These are phyloP conservation scores for Fraxinus nigra DNA, from an alignment of 305 asterid species.

Conservation along the genomic window DNA sequence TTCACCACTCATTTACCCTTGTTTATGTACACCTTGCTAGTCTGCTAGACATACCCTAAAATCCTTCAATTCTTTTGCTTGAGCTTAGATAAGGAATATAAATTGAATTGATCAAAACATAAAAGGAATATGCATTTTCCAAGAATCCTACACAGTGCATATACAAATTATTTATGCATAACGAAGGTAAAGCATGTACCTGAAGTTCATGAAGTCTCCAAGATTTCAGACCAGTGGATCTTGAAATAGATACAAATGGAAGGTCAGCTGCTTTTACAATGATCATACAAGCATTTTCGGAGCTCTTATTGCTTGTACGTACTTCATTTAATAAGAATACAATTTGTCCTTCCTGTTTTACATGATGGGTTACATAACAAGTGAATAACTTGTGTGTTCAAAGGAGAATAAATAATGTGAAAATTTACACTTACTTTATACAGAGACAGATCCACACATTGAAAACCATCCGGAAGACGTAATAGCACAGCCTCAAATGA, in stretches of 20 bases:
- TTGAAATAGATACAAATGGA: slow-evolving; percentile 65
- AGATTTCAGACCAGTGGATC: slow-evolving; percentile 37
- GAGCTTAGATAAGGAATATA: neutral
- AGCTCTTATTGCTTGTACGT: slow-evolving; percentile 52
- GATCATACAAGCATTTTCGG: slow-evolving; percentile 79
- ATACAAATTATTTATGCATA: neutral
- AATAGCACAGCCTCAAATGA: slow-evolving; percentile 63
- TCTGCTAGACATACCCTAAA: neutral
- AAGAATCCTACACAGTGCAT: neutral
- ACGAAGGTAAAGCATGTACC: slow-evolving; percentile 37
- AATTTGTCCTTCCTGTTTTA: slow-evolving; percentile 76
- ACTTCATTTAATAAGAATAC: slow-evolving; percentile 63
- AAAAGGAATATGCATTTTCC: neutral
- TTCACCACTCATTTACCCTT: neutral
- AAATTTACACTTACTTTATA: slow-evolving; percentile 55
- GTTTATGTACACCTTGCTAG: too few species aligned
- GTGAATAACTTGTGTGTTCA: slow-evolving; percentile 26
- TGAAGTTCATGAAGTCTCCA: slow-evolving; percentile 65
- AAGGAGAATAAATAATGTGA: slow-evolving; percentile 18
- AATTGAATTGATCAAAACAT: neutral
- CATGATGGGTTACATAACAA: neutral
- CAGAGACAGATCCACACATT: slow-evolving; percentile 72
- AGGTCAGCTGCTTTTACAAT: slow-evolving; percentile 60
- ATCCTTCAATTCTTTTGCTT: slow-evolving; percentile 5
- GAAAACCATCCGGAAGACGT: slow-evolving; percentile 72